Evolutionary conservation across 2,329 filamentous ascomycete genomes (phyloP), one percentile per base, ranked within the genome.

Genomic region (Fulvia fulva): DNA sequence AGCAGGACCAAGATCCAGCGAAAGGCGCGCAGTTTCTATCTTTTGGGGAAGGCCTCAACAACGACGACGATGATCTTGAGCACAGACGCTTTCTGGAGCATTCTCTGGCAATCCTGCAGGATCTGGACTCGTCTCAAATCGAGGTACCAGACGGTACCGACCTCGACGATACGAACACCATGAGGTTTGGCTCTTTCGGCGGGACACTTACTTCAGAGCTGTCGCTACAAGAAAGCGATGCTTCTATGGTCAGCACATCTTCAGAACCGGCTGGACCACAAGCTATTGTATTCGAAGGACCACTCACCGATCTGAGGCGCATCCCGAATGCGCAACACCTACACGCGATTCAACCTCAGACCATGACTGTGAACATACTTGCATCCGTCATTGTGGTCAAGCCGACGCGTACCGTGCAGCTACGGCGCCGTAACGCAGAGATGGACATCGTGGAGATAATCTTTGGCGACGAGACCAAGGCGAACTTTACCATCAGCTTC

Each of bases 401-500:
- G 0, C 80, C 85, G 37, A 80, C 88, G 1, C 85, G 89, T 23
- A 81, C 81, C 1, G 84, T 96, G 21, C 82, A 78, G 28, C 90
- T 91, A 0, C 81, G 83, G 41, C 68, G 78, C 75, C 54, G 57
- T 30, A 32, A 55, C 51, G 54, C 74, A 59, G 74, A 78, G 45
- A 80, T 87, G 53, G 83, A 88, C 5, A 80, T 96, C 2, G 77
- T 93, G 43, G 91, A 96, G 72, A 73, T 94, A 1, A 78, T 92
- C 1, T 85, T 97, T 0, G 92, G 89, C 5, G 93, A 97, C 71
- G 89, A 96, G 53, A 96, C 91, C 0, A 84, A 81, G 63, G 84
- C 89, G 0, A 89, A 88, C 2, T 96, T 97, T 74, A 84, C 81
- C 26, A 80, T 97, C 56, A 92, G 88, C 2, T 91, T 96, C 71